Conservation (phyloP, 371 early-diverging fungal species). For the Saksenaea oblongispora region DNA sequence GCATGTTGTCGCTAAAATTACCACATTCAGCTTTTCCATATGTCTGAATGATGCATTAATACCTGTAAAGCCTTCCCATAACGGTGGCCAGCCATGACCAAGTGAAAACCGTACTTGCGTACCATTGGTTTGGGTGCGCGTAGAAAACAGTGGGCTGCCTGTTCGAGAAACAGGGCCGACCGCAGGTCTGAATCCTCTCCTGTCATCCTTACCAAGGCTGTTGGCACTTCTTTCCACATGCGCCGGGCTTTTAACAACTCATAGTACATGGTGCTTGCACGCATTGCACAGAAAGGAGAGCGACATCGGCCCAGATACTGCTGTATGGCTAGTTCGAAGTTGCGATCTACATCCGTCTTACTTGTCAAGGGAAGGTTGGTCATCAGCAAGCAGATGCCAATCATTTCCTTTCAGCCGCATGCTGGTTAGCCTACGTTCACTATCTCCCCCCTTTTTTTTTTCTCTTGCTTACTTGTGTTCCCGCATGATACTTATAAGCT, state of each 20-base stretch:
- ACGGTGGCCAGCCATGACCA: conserved; percentile 85
- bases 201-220: conserved; percentile 69
- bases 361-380: conserved; percentile 56
- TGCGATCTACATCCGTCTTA: conserved; percentile 70
- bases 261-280: conserved; percentile 77
- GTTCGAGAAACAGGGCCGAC: conserved; percentile 84
- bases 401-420: conserved; percentile 75
- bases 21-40: neutral
- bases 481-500: conserved; percentile 84
- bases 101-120: conserved; percentile 86
- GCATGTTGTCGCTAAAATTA: conserved; percentile 67
- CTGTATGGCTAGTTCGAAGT: conserved; percentile 78
- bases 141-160: conserved; percentile 82
- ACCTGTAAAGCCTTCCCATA: conserved; percentile 73
- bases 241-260: conserved; percentile 74
- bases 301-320: conserved; percentile 67
- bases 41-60: neutral
- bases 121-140: conserved; percentile 60
- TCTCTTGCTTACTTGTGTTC: conserved; percentile 63
- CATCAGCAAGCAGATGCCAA: conserved; percentile 82
- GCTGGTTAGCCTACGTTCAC: conserved; percentile 1
- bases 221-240: conserved; percentile 73
- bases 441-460: neutral
- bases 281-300: conserved; percentile 66
- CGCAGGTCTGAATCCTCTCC: conserved; percentile 77